Evolutionary conservation across 495 filamentous ascomycete genomes (phyloP), one percentile per base, ranked within the genome.

Genomic region (Thozetella sp.): DNA sequence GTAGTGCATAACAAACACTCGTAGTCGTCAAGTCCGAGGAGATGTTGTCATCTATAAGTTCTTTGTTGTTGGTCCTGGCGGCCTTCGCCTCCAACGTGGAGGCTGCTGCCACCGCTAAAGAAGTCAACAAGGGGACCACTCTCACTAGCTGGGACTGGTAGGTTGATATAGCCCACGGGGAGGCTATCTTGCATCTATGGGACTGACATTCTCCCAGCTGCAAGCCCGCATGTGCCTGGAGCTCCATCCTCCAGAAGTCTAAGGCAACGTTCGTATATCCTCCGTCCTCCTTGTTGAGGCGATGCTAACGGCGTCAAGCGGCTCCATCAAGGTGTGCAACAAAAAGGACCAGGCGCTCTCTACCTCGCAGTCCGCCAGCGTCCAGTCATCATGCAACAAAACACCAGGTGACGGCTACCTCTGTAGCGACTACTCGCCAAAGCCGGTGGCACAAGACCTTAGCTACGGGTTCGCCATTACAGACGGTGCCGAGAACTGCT

Each of bases 181-280:
- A 15, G 9, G 17, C 17, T 0, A 3, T 19, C 40, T 19, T 12
- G 2, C 9, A 11, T 34, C 26, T 22, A 24, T 11, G 10, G 25
- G 1, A 19, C 56, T 63, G 48, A 56, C 43, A 13, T 30, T 2
- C 11, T 22, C 24, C 9, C 53, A 61, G 63, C 57, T 66, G 63
- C 43, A 66, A 66, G 17, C 63, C 63, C 2, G 63, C 63, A 15
- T 66, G 63, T 46, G 60, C 50, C 6, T 66, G 63, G 63, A 60
- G 37, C 10, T 30, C 27, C 10, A 57, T 40, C 40, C 53, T 63
- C 9, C 23, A 20, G 20, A 51, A 63, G 15, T 51, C 60, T 22
- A 26, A 25, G 11, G 63, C 59, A 10, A 57, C 25, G 61, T 59
- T 12, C 15, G 52, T 59, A 22, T 10, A n/a, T 19, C 12, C 27